Conservation (phyloP, 108 stramenopile species). For the Halocafeteria seosinensis region DNA sequence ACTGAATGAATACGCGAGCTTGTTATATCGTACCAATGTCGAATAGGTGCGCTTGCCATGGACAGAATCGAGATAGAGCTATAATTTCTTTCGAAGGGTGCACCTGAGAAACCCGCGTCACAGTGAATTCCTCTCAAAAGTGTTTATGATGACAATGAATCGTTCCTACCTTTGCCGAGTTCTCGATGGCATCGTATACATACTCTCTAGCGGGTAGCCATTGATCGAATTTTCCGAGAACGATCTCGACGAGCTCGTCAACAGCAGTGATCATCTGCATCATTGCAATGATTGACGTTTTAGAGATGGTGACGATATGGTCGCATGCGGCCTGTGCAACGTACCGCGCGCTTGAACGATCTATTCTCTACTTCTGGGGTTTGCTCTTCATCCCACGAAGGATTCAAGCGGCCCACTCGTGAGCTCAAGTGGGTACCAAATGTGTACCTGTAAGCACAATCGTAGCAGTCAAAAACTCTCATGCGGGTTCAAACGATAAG, state of each 20-base stretch:
- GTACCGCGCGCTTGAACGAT: constrained; percentile 63
- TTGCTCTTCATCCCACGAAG: constrained; percentile 68
- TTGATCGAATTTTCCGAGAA: constrained; percentile 54
- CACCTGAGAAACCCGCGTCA: constrained; percentile 38
- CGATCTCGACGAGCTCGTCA: constrained; percentile 55
- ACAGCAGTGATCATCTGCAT: too few species aligned
- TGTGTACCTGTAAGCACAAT: constrained; percentile 45
- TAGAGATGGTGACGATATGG: too few species aligned
- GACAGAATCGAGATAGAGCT: constrained; percentile 52
- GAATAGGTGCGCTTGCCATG: constrained; percentile 79
- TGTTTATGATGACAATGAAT: too few species aligned
- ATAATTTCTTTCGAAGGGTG: constrained; percentile 66
- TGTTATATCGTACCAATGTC: constrained; percentile 58
- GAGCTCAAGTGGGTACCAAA: constrained; percentile 60
- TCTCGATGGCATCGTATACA: too few species aligned
- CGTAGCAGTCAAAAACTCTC: too few species aligned
- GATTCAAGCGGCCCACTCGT: constrained; percentile 68
- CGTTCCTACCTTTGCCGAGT: too few species aligned
- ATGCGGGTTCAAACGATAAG: too few species aligned
- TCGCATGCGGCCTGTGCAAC: too few species aligned
- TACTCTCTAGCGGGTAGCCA: constrained; percentile 88
- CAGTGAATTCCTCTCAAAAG: constrained; percentile 54
- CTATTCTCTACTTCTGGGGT: constrained; percentile 42
- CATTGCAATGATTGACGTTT: too few species aligned
- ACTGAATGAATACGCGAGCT: constrained; percentile 36